Percentiles rank a stretch among this genome's conserved stretches.
phyloP scores from a whole-genome alignment of 768 basidiomycete genomes.

The Pisolithus sp. region DNA sequence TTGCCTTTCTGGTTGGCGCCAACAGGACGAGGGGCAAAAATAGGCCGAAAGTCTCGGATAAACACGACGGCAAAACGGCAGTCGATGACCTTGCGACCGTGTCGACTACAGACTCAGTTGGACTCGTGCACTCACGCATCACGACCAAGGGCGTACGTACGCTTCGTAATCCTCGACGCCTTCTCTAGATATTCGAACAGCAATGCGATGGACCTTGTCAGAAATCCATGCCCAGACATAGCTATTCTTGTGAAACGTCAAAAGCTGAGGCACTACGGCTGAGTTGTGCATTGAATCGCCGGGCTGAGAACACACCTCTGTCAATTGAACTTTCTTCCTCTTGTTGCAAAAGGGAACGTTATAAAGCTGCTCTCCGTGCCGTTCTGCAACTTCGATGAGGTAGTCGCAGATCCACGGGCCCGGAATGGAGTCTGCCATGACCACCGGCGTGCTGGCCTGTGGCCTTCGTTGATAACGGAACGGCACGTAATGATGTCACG shows the following conservation, averaged over 20 bases:
- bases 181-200: constrained; percentile 48
- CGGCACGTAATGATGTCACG: background rate
- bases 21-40: constrained; percentile 48
- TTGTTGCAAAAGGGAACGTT: constrained; percentile 20
- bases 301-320: constrained; percentile 36
- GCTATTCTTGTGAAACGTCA: constrained; percentile 42
- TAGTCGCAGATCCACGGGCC: constrained; percentile 55
- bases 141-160: constrained; percentile 23
- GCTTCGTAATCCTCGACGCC: constrained; percentile 41
- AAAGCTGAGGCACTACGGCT: constrained; percentile 37
- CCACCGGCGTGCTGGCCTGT: too few species aligned
- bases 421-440: constrained; percentile 34
- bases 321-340: constrained; percentile 52
- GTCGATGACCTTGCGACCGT: constrained; percentile 35
- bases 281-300: background rate
- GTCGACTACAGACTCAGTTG: constrained; percentile 3
- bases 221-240: constrained; percentile 62
- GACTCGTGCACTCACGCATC: too few species aligned
- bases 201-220: constrained; percentile 46
- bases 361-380: constrained; percentile 40
- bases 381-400: constrained; percentile 43
- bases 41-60: constrained; percentile 45
- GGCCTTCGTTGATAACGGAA: too few species aligned
- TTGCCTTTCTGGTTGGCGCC: constrained; percentile 25
- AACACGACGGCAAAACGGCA: constrained; percentile 40